Percentiles rank a stretch among this genome's conserved stretches.
Conservation (phyloP, 2,329 filamentous ascomycete genomes). For the Neonectria punicea region DNA sequence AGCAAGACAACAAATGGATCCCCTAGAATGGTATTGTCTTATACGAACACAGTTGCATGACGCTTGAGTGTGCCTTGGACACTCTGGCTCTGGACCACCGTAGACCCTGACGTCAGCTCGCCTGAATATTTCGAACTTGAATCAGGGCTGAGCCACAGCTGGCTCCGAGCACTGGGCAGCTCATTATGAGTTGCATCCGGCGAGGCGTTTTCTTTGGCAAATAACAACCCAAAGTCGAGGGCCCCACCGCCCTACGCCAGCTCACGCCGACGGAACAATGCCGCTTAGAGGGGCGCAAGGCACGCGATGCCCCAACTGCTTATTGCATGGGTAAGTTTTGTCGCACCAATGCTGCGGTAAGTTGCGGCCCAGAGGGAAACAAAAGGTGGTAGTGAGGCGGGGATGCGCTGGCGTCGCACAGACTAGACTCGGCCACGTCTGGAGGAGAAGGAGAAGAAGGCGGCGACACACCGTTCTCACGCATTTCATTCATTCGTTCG, state of each 20-base stretch:
- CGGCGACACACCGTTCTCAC: background rate
- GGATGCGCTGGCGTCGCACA: conserved; percentile 20
- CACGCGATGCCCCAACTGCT: background rate
- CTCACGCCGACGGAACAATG: conserved; percentile 1
- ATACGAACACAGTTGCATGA: background rate
- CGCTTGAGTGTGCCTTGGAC: background rate
- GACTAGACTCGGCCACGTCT: conserved; percentile 14
- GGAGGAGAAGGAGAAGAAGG: background rate
- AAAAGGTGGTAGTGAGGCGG: background rate
- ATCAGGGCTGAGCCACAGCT: background rate
- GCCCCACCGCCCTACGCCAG: background rate
- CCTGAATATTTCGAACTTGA: conserved; percentile 8
- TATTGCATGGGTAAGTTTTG: background rate
- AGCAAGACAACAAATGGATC: background rate
- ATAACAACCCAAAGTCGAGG: background rate
- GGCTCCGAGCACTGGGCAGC: background rate
- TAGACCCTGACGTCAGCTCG: conserved; percentile 9
- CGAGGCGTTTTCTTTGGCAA: background rate
- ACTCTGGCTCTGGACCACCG: background rate
- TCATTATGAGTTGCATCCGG: background rate
- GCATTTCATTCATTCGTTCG: background rate
- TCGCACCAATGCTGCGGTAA: conserved; percentile 2
- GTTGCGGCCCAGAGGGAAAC: background rate
- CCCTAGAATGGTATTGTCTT: background rate
- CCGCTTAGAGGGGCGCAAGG: conserved; percentile 8